phyloP scores from a whole-genome alignment of 176 grass and related monocot genomes.

The Otatea glauca region DNA sequence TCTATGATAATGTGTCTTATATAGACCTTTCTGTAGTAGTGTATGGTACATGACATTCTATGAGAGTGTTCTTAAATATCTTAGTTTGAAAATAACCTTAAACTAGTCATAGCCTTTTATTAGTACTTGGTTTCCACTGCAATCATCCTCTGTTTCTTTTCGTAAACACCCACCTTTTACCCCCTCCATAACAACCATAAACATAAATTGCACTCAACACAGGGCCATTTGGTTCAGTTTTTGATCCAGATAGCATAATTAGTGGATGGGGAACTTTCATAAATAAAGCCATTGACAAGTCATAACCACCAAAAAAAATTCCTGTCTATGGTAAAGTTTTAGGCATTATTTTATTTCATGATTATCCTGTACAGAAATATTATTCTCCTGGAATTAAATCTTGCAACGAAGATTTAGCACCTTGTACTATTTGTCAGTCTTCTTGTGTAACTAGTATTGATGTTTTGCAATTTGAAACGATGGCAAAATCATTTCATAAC shows the following conservation, averaged over 20 bases:
- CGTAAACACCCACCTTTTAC: background rate
- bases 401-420: background rate
- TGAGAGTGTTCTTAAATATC: too few relatives aligned
- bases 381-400: constrained; percentile 14
- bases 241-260: background rate
- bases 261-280: background rate
- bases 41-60: too few relatives aligned
- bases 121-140: background rate
- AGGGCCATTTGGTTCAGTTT: background rate
- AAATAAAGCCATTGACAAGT: background rate
- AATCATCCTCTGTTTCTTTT: background rate
- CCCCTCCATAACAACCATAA: background rate
- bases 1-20: too few relatives aligned
- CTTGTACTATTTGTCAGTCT: background rate
- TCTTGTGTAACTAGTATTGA: background rate
- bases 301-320: background rate
- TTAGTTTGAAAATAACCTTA: too few relatives aligned
- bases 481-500: too few relatives aligned
- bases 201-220: background rate
- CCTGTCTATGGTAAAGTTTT: background rate
- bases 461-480: constrained; percentile 17
- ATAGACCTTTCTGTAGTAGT: too few relatives aligned
- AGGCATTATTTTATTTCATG: background rate
- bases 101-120: background rate
- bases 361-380: background rate